Evolutionary conservation across 2,329 filamentous ascomycete genomes (phyloP).

Genomic region (Aspergillus chevalieri): DNA sequence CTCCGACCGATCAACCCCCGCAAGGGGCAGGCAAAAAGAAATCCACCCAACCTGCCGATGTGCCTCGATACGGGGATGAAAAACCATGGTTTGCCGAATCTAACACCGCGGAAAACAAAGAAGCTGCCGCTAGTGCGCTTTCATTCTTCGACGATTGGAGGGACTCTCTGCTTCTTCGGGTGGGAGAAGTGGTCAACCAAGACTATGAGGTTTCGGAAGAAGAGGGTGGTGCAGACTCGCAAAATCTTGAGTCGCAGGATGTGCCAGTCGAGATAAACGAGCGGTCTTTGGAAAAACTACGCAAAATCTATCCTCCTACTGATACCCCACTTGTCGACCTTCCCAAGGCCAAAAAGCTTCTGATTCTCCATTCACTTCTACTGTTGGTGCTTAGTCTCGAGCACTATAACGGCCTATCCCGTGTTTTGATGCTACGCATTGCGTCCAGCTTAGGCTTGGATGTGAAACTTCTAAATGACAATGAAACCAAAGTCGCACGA

Average conservation of each 20-base stretch:
- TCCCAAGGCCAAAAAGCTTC: slow-evolving; percentile 44
- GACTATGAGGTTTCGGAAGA: slow-evolving; percentile 38
- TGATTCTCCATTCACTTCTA: slow-evolving; percentile 66
- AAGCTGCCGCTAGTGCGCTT: slow-evolving; percentile 58
- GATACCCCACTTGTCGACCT: slow-evolving; percentile 50
- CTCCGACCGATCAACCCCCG: slow-evolving; percentile 3
- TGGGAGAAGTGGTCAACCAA: slow-evolving; percentile 62
- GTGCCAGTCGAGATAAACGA: slow-evolving; percentile 19
- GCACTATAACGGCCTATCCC: slow-evolving; percentile 68
- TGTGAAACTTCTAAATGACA: slow-evolving; percentile 56
- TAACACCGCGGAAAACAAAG: slow-evolving; percentile 34
- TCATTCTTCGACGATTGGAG: slow-evolving; percentile 77
- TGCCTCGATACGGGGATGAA: slow-evolving; percentile 1
- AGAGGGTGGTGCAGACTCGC: slow-evolving; percentile 23
- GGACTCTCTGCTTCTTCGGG: slow-evolving; percentile 59
- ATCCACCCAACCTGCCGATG: slow-evolving; percentile 3
- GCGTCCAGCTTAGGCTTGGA: slow-evolving; percentile 66
- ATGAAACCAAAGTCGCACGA: slow-evolving; percentile 69
- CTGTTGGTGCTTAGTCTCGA: slow-evolving; percentile 70
- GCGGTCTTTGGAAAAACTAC: slow-evolving; percentile 21
- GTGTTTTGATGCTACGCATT: slow-evolving; percentile 64
- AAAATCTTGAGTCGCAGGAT: slow-evolving; percentile 14
- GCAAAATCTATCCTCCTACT: slow-evolving; percentile 51
- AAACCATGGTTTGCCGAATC: slow-evolving; percentile 7
- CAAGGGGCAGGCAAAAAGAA: slow-evolving; percentile 24